Evolutionary conservation across 192 early-diverging fungal species (phyloP).

Genomic region (Powellomyces hirtus): DNA sequence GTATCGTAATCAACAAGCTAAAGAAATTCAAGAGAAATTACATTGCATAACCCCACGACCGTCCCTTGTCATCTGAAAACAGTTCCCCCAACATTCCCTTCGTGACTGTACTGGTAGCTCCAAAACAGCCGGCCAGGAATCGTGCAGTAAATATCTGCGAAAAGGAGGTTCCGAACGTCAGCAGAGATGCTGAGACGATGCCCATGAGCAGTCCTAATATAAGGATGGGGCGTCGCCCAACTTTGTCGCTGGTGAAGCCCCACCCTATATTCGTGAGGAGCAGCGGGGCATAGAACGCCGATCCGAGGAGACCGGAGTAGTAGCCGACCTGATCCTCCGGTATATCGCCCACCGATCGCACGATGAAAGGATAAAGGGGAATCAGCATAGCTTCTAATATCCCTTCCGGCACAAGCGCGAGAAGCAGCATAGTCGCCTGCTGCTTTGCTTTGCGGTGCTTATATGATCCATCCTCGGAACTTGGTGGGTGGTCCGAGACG

Average conservation of each 20-base stretch:
- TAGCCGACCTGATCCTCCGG: constrained; percentile 25
- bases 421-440: constrained; percentile 35
- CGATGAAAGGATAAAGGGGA: constrained; percentile 47
- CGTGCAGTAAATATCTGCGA: constrained; percentile 28
- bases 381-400: constrained; percentile 44
- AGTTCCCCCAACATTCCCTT: constrained; percentile 51
- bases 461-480: no score
- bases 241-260: constrained; percentile 41
- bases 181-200: constrained; percentile 1
- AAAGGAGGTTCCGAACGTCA: constrained; percentile 31
- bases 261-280: constrained; percentile 50
- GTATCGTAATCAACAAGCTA: no score
- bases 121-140: constrained; percentile 48
- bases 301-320: constrained; percentile 41
- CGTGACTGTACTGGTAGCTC: constrained; percentile 43
- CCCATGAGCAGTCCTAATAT: constrained; percentile 9
- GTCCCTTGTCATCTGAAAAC: constrained; percentile 18
- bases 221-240: constrained; percentile 34
- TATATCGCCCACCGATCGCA: constrained; percentile 14
- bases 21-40: no score
- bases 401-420: constrained; percentile 42
- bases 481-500: no score
- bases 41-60: constrained; percentile 45
- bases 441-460: neutral
- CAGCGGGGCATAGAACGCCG: constrained; percentile 48